phyloP scores from a whole-genome alignment of 495 filamentous ascomycete species.

The Aspergillus diversus region DNA sequence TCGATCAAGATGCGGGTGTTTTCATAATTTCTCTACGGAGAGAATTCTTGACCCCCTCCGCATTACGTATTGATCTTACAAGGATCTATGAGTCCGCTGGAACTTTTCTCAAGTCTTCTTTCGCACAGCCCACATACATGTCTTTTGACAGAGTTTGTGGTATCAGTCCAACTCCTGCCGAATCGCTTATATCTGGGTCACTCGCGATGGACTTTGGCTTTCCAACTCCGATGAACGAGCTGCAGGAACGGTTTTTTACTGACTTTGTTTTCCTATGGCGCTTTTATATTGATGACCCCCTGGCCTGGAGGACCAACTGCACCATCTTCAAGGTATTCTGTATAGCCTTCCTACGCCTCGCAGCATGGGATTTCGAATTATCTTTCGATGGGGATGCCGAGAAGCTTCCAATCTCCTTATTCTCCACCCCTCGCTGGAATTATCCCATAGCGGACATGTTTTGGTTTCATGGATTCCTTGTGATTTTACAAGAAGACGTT shows the following conservation, averaged over 20 bases:
- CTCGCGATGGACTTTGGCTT: slow-evolving; percentile 16
- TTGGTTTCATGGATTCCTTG: slow-evolving; percentile 23
- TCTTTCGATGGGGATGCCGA: slow-evolving; percentile 9
- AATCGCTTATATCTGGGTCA: neutral
- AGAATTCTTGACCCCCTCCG: slow-evolving; percentile 1
- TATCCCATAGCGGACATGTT: slow-evolving; percentile 16
- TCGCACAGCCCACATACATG: too few species aligned
- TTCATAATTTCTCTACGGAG: slow-evolving; percentile 18
- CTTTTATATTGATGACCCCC: slow-evolving; percentile 23
- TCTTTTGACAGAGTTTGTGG: neutral
- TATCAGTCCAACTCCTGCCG: neutral
- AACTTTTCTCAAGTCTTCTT: too few species aligned
- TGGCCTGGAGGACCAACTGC: slow-evolving; percentile 19
- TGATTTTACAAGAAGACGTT: slow-evolving; percentile 19
- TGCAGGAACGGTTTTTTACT: slow-evolving; percentile 24
- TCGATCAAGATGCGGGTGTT: slow-evolving; percentile 22
- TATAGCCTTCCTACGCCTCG: slow-evolving; percentile 26
- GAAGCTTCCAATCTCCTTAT: slow-evolving; percentile 19
- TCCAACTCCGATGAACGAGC: slow-evolving; percentile 25
- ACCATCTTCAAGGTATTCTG: slow-evolving; percentile 14
- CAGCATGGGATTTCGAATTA: slow-evolving; percentile 27
- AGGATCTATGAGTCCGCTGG: neutral
- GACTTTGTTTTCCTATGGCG: slow-evolving; percentile 25
- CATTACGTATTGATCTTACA: neutral
- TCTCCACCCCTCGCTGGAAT: slow-evolving; percentile 16